Evolutionary conservation across 1,139 yeast species (phyloP), one percentile per base, ranked within the genome.

Genomic region (Lodderomyces theae): DNA sequence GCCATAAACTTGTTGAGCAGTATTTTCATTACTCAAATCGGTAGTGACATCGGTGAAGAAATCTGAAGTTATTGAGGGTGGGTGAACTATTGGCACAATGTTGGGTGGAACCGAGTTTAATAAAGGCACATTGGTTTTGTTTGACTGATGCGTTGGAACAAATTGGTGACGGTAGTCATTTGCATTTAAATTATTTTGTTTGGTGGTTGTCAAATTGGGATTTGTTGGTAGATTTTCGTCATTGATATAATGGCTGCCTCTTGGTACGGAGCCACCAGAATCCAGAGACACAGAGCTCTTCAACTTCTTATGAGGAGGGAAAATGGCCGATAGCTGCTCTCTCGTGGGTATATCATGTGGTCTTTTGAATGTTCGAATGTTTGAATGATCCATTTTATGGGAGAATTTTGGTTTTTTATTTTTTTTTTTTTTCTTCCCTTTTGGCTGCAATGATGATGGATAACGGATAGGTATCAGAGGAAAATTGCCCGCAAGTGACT

Each of bases 11-110:
- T 69, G 73, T 7, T 47, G 33, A 13, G 42, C 34, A 12, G 56
- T 39, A 3, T 51, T 41, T 3, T 50, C 50, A 34, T 57, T 54
- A 2, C 40, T 37, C 9, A 50, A 40, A 34, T 60, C 56, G 5
- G 57, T 45, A 9, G 50, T 50, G 31, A 67, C 50, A 44, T 71
- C 76, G 5, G 68, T 56, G 49, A 66, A 72, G 48, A 67, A 71
- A 48, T 70, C 69, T 15, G 49, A 38, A 1, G 51, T 48, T 12
- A 51, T 47, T 35, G 61, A 56, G 6, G 72, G 71, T n/a, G 60
- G 54, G 17, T 58, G 56, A 10, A 72, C 48, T 4, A 72, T 57
- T 1, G 77, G 77, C 7, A 69, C 44, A 17, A 66, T 61, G n/a
- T 54, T 51, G n/a, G 60, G 50, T 1, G 77, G 77, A 2, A 68